Conservation (phyloP, 2,329 filamentous ascomycete species). For the Fusarium newnesense region DNA sequence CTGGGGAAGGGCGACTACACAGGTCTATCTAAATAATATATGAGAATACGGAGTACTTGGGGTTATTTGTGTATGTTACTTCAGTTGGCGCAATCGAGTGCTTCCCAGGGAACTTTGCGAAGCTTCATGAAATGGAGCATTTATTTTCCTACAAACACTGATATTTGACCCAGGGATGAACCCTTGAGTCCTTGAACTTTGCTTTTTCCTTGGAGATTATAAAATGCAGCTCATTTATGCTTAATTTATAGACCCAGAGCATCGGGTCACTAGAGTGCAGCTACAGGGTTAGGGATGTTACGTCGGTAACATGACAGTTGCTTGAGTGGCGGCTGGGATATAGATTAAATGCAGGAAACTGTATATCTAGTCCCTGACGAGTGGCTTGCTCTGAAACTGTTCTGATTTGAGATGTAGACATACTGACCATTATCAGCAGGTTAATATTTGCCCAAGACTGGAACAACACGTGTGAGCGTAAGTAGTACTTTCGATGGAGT, state of each 20-base stretch:
- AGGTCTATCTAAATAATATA: constrained; percentile 7
- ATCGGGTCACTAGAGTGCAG: constrained; percentile 1
- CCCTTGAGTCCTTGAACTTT: not conserved
- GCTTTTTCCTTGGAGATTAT: not conserved
- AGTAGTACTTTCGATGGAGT: not conserved
- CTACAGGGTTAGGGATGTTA: constrained; percentile 11
- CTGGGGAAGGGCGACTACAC: not conserved
- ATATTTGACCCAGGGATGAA: not conserved
- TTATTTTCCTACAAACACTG: not conserved
- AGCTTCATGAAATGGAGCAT: not conserved
- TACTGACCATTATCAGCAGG: not conserved
- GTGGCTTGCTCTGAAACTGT: not conserved
- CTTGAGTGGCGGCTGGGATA: constrained; percentile 7
- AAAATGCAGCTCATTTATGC: not conserved
- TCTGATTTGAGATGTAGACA: not conserved
- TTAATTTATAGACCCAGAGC: not conserved
- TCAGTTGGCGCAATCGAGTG: not conserved
- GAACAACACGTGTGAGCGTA: not conserved
- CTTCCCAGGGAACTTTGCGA: not conserved
- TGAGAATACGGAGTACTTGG: not conserved
- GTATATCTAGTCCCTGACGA: not conserved
- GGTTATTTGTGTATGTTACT: not conserved
- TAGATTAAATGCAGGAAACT: not conserved
- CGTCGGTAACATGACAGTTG: not conserved
- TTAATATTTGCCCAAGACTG: not conserved